These are phyloP conservation scores for Mortierella sp. DNA, from an alignment of 371 early-diverging fungal species.

Conservation along the genomic window DNA sequence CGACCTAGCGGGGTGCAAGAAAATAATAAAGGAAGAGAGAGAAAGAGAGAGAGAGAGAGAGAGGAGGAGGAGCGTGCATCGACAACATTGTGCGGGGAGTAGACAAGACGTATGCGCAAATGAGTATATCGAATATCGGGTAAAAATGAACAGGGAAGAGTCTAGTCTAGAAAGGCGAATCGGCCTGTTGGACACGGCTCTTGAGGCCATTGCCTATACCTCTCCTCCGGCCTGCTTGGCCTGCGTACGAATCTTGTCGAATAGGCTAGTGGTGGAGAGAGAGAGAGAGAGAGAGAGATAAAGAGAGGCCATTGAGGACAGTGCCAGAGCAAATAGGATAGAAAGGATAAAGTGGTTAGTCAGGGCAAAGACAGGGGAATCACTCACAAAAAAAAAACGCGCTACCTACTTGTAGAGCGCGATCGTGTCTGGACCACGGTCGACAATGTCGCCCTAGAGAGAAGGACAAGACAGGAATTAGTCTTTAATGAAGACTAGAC, in stretches of 20 bases:
- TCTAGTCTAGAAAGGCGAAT: neutral
- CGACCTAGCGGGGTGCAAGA: conserved; percentile 30
- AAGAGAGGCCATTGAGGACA: too few relatives aligned
- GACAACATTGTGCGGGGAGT: too few relatives aligned
- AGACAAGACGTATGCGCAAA: too few relatives aligned
- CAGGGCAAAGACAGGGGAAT: too few relatives aligned
- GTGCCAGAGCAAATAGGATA: too few relatives aligned
- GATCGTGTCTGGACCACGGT: conserved; percentile 82
- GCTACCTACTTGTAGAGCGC: conserved; percentile 59
- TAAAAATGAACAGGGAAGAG: neutral
- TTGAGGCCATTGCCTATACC: conserved; percentile 20
- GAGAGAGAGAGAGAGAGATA: too few relatives aligned
- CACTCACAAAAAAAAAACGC: too few relatives aligned
- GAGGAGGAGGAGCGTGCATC: neutral
- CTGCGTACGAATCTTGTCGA: conserved; percentile 67
- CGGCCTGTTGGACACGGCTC: neutral
- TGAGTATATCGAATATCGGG: neutral
- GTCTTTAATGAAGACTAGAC: neutral
- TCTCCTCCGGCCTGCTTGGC: conserved; percentile 68
- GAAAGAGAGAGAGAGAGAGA: neutral
- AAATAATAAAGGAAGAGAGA: neutral
- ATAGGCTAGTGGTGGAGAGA: conserved; percentile 47
- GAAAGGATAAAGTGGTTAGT: too few relatives aligned
- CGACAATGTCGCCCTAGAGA: conserved; percentile 69
- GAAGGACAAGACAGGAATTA: neutral